Base-by-base conservation (phyloP, 352 stramenopile genomes). In the Aphanomyces cochlioides region DNA sequence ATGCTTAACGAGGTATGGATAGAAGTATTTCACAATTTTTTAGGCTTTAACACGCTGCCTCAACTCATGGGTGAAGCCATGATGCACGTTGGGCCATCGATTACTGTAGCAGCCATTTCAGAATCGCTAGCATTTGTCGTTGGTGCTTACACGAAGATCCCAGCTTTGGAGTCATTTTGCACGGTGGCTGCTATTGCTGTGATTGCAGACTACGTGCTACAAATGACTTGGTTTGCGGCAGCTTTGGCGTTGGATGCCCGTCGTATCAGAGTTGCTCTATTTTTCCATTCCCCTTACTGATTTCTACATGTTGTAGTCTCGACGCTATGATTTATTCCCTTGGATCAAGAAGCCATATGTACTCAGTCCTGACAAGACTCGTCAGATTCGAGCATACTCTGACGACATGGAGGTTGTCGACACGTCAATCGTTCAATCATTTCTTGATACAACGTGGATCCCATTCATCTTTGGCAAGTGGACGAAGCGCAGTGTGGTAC, bases 221-320 rank as follows among this genome's bases (percentile, higher is more conserved):
- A 97, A 72, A 79, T 96, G 47, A 94, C 88, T 12, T 96, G 87
- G 88, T 96, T 96, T 72, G 79, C 87, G 6, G 84, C 89, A 2
- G 88, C 87, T 43, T 76, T 97, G 19, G 80, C 87, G 34, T 66
- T 97, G 0, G 89, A 96, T 67, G 75, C 80, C 15, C 83, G 80
- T 21, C 84, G 89, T 5, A 67, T 67, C 15, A 15, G 28, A 56
- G 56, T 38, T 28, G 28, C 28, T 28, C 2, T 28, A 28, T 28
- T 28, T 28, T 28, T 28, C 28, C 28, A 28, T 28, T 28, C 28
- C 28, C 28, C 28, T 28, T 28, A 28, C 28, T 28, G 28, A 28
- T 28, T 28, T 28, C 28, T 28, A 28, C 28, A 28, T 34, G 34
- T 28, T 34, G 34, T 28, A 72, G 54, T 78, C 77, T 28, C 77